phyloP scores from a whole-genome alignment of 768 basidiomycete species.

The Xerocomus brunneocitrinus region DNA sequence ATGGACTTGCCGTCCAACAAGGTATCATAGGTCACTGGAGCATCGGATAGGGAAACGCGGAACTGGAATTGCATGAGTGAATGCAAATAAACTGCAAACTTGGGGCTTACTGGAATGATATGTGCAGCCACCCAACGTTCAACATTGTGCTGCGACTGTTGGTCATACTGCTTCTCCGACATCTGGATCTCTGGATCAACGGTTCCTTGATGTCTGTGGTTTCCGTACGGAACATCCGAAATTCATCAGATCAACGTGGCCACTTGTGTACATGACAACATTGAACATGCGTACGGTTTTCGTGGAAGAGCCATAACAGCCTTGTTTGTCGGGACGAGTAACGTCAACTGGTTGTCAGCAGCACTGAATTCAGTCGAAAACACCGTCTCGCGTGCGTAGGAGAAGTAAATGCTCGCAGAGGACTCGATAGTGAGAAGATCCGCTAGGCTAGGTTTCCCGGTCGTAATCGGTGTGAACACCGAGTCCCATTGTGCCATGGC shows the following conservation, averaged over 20 bases:
- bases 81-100: background rate
- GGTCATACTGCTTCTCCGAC: slow-evolving; percentile 64
- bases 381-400: slow-evolving; percentile 71
- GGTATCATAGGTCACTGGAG: slow-evolving; percentile 46
- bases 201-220: slow-evolving; percentile 57
- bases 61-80: slow-evolving; percentile 25
- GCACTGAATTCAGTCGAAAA: slow-evolving; percentile 47
- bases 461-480: slow-evolving; percentile 35
- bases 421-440: slow-evolving; percentile 77
- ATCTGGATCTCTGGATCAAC: slow-evolving; percentile 47
- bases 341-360: slow-evolving; percentile 37
- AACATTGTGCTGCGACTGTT: slow-evolving; percentile 58
- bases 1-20: slow-evolving; percentile 57
- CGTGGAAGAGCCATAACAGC: slow-evolving; percentile 75
- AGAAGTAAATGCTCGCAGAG: slow-evolving; percentile 76
- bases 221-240: background rate
- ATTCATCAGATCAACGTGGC: background rate
- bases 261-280: background rate
- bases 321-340: slow-evolving; percentile 84
- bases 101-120: slow-evolving; percentile 66
- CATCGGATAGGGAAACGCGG: slow-evolving; percentile 41
- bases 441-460: slow-evolving; percentile 52
- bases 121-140: slow-evolving; percentile 79
- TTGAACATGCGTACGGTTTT: slow-evolving; percentile 64
- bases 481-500: slow-evolving; percentile 13